phyloP scores from a whole-genome alignment of 2,329 filamentous ascomycete genomes.

The Septoria linicola region DNA sequence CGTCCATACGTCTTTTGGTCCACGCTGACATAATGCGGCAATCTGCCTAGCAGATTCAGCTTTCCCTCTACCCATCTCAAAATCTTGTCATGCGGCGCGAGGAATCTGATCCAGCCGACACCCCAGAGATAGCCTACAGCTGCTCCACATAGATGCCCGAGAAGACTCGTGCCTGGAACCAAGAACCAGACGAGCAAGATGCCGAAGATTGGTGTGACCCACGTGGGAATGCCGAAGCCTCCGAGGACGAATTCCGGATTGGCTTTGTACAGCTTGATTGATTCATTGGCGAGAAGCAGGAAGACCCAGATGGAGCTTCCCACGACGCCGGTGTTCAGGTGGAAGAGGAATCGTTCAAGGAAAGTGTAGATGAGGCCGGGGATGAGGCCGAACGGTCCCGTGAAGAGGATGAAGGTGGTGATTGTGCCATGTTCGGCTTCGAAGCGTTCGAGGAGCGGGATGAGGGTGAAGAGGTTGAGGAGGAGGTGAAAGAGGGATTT shows the following conservation, averaged over 20 bases:
- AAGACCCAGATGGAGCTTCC: slow-evolving; percentile 94
- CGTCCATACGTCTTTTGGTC: slow-evolving; percentile 95
- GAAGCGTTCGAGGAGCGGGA: slow-evolving; percentile 89
- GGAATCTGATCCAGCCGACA: slow-evolving; percentile 81
- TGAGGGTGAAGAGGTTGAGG: slow-evolving; percentile 75
- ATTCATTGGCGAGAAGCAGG: slow-evolving; percentile 77
- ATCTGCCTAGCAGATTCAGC: slow-evolving; percentile 75
- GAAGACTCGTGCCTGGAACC: slow-evolving; percentile 75
- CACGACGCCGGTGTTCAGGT: slow-evolving; percentile 70
- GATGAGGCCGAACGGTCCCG: slow-evolving; percentile 64
- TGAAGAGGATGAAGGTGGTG: slow-evolving; percentile 80
- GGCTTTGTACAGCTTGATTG: slow-evolving; percentile 77
- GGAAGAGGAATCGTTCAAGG: slow-evolving; percentile 71
- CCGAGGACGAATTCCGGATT: slow-evolving; percentile 73
- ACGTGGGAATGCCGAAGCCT: slow-evolving; percentile 78
- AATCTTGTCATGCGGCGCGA: slow-evolving; percentile 84
- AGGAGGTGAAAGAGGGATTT: slow-evolving; percentile 74
- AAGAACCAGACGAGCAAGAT: slow-evolving; percentile 73
- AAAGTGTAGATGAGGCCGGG: slow-evolving; percentile 79
- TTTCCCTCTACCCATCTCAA: slow-evolving; percentile 86
- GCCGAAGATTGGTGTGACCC: slow-evolving; percentile 80
- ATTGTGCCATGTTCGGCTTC: slow-evolving; percentile 90
- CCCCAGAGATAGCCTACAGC: slow-evolving; percentile 83
- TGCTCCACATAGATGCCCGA: slow-evolving; percentile 85
- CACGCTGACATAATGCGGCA: slow-evolving; percentile 90